Conservation (phyloP, 805 yeast genomes). For the Priceomyces medius region DNA sequence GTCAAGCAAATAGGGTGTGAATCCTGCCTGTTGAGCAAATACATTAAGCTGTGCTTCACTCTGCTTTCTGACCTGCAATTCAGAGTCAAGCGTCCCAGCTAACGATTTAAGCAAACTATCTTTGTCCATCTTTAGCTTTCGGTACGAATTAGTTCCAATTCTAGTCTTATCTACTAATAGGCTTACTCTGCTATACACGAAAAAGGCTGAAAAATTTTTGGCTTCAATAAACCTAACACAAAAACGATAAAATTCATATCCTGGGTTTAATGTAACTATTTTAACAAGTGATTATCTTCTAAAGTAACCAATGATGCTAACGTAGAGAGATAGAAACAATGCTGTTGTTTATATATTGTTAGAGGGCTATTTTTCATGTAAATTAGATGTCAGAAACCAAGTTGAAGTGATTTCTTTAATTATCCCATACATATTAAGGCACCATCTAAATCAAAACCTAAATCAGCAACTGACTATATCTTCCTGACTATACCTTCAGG, state of each 20-base stretch:
- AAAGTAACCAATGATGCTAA: too few species aligned
- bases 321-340: too few species aligned
- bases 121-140: conserved; percentile 41
- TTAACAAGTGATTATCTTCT: too few species aligned
- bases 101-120: conserved; percentile 49
- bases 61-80: conserved; percentile 47
- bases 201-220: conserved; percentile 9
- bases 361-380: too few species aligned
- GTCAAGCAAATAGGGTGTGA: conserved; percentile 53
- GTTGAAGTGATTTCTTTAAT: too few species aligned
- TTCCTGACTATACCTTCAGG: too few species aligned
- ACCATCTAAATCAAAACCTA: too few species aligned
- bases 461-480: too few species aligned
- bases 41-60: conserved; percentile 52
- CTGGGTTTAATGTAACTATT: too few species aligned
- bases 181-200: neutral
- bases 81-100: conserved; percentile 55
- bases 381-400: too few species aligned
- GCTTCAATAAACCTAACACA: conserved; percentile 1
- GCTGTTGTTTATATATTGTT: too few species aligned
- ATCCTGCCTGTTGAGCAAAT: conserved; percentile 57
- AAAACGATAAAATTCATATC: neutral
- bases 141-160: neutral
- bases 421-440: too few species aligned
- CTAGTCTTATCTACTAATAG: neutral